phyloP scores from a whole-genome alignment of 805 yeast species.

The Kuraishia molischiana region DNA sequence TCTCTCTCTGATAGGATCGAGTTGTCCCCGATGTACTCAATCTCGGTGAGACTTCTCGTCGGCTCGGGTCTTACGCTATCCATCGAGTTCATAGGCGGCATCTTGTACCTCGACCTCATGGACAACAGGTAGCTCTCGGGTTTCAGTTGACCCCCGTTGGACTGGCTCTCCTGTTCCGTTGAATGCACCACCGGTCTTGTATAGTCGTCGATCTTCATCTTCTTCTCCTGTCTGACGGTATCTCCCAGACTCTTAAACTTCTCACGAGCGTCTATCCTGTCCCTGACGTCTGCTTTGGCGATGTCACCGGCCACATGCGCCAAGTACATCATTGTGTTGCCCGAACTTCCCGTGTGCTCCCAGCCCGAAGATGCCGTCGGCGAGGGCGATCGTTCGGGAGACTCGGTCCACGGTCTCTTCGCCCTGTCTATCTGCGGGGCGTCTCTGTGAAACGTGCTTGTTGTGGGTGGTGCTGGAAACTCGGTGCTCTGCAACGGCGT shows the following conservation, averaged over 20 bases:
- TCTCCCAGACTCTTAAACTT: slow-evolving; percentile 37
- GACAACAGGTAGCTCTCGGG: too few relatives aligned
- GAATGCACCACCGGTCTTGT: too few relatives aligned
- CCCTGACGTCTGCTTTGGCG: slow-evolving; percentile 59
- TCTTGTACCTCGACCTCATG: slow-evolving; percentile 16
- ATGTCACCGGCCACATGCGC: slow-evolving; percentile 77
- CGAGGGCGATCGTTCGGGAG: background rate
- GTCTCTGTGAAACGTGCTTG: too few relatives aligned
- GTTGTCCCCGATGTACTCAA: slow-evolving; percentile 53
- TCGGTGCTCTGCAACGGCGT: too few relatives aligned
- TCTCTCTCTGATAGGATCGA: slow-evolving; percentile 48
- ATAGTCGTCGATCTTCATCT: too few relatives aligned
- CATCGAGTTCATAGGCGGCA: slow-evolving; percentile 34
- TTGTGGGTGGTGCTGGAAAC: too few relatives aligned
- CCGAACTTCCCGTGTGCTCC: slow-evolving; percentile 11
- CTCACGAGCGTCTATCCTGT: slow-evolving; percentile 42
- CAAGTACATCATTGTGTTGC: slow-evolving; percentile 59
- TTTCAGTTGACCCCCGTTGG: too few relatives aligned
- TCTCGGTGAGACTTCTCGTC: slow-evolving; percentile 38
- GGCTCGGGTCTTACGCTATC: slow-evolving; percentile 36
- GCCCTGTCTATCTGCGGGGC: too few relatives aligned
- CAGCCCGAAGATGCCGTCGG: background rate
- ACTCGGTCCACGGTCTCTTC: background rate
- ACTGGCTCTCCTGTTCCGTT: too few relatives aligned
- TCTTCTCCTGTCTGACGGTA: too few relatives aligned